Conservation (phyloP, 345 rosid species). For the Streptanthus diversifolius region DNA sequence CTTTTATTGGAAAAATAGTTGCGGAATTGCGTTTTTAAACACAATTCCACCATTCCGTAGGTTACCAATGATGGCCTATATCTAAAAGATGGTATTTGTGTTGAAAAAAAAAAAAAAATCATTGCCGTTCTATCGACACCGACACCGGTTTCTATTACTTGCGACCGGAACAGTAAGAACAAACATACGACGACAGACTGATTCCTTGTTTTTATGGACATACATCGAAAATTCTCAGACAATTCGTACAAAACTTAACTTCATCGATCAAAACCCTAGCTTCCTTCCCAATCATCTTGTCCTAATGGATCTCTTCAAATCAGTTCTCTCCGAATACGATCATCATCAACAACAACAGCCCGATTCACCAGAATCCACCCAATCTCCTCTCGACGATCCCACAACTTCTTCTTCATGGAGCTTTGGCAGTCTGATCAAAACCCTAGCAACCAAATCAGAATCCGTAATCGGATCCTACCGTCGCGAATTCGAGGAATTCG, state of each 20-base stretch:
- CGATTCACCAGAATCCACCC: slow-evolving; percentile 23
- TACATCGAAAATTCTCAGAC: not conserved
- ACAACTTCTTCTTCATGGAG: slow-evolving; percentile 43
- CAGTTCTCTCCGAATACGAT: slow-evolving; percentile 51
- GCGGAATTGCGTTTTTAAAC: too few species aligned
- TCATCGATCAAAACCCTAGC: not conserved
- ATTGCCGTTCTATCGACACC: not conserved
- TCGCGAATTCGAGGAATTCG: slow-evolving; percentile 66
- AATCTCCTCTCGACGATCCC: slow-evolving; percentile 11
- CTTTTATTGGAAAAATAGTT: too few species aligned
- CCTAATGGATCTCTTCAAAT: slow-evolving; percentile 71
- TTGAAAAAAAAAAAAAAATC: not conserved
- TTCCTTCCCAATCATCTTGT: not conserved
- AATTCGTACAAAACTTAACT: not conserved
- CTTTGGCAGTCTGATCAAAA: slow-evolving; percentile 50
- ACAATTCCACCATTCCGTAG: too few species aligned
- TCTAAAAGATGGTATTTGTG: too few species aligned
- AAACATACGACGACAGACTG: not conserved
- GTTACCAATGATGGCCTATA: too few species aligned
- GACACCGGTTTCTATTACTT: not conserved
- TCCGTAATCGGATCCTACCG: slow-evolving; percentile 67
- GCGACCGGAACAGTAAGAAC: not conserved
- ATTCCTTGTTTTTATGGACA: not conserved
- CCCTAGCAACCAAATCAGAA: slow-evolving; percentile 55
- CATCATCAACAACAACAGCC: slow-evolving; percentile 33